Conservation (phyloP, 257 asterid genomes). For the Plantago major region DNA sequence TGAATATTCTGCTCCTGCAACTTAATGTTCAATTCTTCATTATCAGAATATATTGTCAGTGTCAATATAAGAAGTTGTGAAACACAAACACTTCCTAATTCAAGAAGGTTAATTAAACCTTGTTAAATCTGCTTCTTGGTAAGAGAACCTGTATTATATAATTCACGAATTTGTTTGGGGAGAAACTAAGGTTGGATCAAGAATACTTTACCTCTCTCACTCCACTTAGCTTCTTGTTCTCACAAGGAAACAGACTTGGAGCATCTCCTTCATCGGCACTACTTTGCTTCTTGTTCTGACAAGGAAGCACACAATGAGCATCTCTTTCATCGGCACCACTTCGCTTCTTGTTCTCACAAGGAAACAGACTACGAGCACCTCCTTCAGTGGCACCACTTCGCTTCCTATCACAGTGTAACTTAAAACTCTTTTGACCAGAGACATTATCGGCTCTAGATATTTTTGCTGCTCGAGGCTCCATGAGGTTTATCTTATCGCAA, state of each 20-base stretch:
- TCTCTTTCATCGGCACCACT: conserved; percentile 25
- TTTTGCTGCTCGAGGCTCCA: conserved; percentile 33
- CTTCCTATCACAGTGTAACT: conserved; percentile 32
- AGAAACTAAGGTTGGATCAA: conserved; percentile 3
- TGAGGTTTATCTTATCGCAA: conserved; percentile 24
- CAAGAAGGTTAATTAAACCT: not conserved
- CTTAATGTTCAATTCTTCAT: conserved; percentile 1
- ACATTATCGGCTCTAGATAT: conserved; percentile 27
- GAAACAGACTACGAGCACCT: conserved; percentile 26
- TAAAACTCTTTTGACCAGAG: conserved; percentile 26
- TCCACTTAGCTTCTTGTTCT: conserved; percentile 20
- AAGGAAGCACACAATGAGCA: conserved; percentile 26
- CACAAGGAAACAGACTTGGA: conserved; percentile 26
- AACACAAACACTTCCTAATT: conserved; percentile 1
- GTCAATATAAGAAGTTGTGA: not conserved
- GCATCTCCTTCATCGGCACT: conserved; percentile 31
- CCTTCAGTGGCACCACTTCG: conserved; percentile 25
- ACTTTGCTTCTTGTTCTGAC: conserved; percentile 24
- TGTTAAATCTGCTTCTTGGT: conserved; percentile 7
- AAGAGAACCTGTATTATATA: conserved; percentile 2
- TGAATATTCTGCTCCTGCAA: conserved; percentile 35
- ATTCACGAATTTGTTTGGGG: conserved; percentile 12
- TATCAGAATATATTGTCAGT: conserved; percentile 12
- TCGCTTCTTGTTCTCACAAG: conserved; percentile 28
- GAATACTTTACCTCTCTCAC: conserved; percentile 40